These are phyloP conservation scores for Dactylellina drechsleri DNA, from an alignment of 2,329 filamentous ascomycete genomes.

Conservation along the genomic window DNA sequence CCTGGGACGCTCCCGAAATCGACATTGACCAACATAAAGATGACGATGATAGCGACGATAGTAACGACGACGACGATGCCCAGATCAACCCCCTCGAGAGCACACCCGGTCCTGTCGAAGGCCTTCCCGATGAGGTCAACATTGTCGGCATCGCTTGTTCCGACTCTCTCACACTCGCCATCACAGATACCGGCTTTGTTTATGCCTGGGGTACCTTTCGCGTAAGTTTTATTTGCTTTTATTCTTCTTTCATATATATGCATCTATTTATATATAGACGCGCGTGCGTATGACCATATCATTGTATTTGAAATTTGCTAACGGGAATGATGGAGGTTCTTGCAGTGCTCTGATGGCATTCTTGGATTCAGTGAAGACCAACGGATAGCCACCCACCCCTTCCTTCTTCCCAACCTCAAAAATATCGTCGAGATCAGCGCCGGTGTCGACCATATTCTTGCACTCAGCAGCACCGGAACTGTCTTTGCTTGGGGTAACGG, in stretches of 20 bases:
- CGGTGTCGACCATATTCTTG: conserved; percentile 71
- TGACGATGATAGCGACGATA: conserved; percentile 65
- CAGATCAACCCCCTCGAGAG: conserved; percentile 78
- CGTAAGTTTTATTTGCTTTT: conserved; percentile 62
- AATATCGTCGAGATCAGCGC: conserved; percentile 71
- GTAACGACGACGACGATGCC: conserved; percentile 64
- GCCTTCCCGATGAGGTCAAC: conserved; percentile 71
- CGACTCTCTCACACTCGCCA: conserved; percentile 78
- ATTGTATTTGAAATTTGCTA: too few species aligned
- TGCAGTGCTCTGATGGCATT: conserved; percentile 71
- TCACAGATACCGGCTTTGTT: conserved; percentile 78
- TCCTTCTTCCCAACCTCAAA: conserved; percentile 70
- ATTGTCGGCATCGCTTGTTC: conserved; percentile 76
- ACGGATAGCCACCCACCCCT: conserved; percentile 67
- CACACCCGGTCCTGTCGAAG: conserved; percentile 71
- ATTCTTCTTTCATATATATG: background rate
- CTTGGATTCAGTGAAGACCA: conserved; percentile 71
- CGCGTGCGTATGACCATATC: background rate
- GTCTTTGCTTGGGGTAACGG: conserved; percentile 74
- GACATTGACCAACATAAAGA: conserved; percentile 68
- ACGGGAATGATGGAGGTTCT: background rate
- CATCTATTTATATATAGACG: too few species aligned
- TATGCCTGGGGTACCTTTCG: conserved; percentile 88
- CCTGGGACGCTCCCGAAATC: conserved; percentile 72
- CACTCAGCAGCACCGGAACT: conserved; percentile 69